Evolutionary conservation across 345 rosid species (phyloP).

Genomic region (Bruguiera sexangula): DNA sequence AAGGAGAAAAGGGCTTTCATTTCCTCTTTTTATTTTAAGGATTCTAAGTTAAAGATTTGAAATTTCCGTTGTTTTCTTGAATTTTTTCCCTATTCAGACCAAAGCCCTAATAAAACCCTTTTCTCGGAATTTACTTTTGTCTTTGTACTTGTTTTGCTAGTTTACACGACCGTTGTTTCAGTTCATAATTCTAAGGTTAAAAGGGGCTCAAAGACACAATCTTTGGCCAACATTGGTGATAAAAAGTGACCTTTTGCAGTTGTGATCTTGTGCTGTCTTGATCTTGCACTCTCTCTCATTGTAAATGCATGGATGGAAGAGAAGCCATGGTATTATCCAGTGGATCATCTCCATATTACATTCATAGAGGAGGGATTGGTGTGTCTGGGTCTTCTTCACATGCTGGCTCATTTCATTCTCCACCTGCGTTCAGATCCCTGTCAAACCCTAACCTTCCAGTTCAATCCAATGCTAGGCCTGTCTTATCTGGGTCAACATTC

Average conservation of each 20-base stretch:
- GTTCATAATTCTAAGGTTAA: background rate
- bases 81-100: background rate
- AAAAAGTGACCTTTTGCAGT: background rate
- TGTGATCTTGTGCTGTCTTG: slow-evolving; percentile 2
- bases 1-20: background rate
- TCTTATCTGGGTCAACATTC: slow-evolving; percentile 45
- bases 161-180: background rate
- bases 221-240: background rate
- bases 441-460: slow-evolving; percentile 45
- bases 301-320: slow-evolving; percentile 99
- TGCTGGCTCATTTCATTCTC: slow-evolving; percentile 44
- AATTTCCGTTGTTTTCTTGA: background rate
- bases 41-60: background rate
- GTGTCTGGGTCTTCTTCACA: slow-evolving; percentile 56
- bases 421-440: slow-evolving; percentile 57
- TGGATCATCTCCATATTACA: slow-evolving; percentile 70
- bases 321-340: slow-evolving; percentile 88
- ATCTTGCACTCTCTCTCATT: slow-evolving; percentile 5
- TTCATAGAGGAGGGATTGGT: slow-evolving; percentile 65
- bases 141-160: background rate
- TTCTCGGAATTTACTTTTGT: background rate
- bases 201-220: background rate
- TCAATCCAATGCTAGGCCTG: slow-evolving; percentile 39
- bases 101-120: slow-evolving; percentile 22
- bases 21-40: background rate